A percentile compares a stretch with the other conserved stretches of the same genome.
These are phyloP conservation scores for Spongiforma sp. DNA, from an alignment of 1,284 basidiomycete species.

Conservation along the genomic window DNA sequence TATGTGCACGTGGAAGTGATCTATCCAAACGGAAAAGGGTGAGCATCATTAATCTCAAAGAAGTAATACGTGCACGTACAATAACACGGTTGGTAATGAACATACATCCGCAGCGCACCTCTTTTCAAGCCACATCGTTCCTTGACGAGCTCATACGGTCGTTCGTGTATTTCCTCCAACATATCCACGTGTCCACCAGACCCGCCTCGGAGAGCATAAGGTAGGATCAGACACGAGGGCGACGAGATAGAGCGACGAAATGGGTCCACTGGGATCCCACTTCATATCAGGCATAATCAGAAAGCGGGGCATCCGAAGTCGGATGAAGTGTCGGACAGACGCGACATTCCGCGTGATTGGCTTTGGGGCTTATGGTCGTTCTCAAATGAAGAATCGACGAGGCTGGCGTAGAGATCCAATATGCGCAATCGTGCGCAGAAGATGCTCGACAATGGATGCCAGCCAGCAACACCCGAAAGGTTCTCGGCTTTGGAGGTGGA, in stretches of 20 bases:
- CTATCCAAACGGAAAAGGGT: conserved; percentile 33
- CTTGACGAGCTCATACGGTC: conserved; percentile 57
- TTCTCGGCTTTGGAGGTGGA: too few species aligned
- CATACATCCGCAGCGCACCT: conserved; percentile 77
- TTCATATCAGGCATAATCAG: conserved; percentile 92
- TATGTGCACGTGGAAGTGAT: conserved; percentile 96
- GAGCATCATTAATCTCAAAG: background rate
- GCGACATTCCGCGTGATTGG: too few species aligned
- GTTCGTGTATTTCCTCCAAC: conserved; percentile 67
- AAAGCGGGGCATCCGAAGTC: conserved; percentile 51
- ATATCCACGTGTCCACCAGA: conserved; percentile 67
- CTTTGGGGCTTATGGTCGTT: too few species aligned
- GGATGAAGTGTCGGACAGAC: too few species aligned
- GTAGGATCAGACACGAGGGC: conserved; percentile 64
- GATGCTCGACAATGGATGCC: too few species aligned
- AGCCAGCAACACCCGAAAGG: too few species aligned
- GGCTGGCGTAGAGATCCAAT: too few species aligned
- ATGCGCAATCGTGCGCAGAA: too few species aligned
- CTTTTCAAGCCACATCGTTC: conserved; percentile 65
- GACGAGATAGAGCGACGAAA: conserved; percentile 73
- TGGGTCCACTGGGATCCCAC: conserved; percentile 82
- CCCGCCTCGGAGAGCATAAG: conserved; percentile 61
- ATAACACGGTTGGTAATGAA: conserved; percentile 97
- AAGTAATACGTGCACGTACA: conserved; percentile 60
- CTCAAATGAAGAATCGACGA: too few species aligned